phyloP scores from a whole-genome alignment of 2,329 filamentous ascomycete species.

The Phoma sp. region DNA sequence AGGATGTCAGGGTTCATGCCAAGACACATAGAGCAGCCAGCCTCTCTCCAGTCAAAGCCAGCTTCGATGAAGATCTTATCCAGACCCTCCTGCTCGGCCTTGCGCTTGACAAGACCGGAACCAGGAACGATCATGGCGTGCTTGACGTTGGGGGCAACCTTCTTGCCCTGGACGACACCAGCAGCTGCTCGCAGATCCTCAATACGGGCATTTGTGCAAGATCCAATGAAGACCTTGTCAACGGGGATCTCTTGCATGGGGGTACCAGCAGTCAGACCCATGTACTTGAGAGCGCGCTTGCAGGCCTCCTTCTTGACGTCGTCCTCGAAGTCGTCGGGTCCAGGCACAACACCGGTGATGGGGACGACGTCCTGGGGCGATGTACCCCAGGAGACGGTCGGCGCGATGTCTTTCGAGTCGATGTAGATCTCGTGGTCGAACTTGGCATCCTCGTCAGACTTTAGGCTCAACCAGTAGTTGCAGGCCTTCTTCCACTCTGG shows the following conservation, averaged over 20 bases:
- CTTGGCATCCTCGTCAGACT: conserved; percentile 84
- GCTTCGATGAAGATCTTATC: conserved; percentile 91
- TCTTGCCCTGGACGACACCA: conserved; percentile 82
- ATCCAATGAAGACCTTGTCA: conserved; percentile 98
- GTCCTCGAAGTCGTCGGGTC: conserved; percentile 83
- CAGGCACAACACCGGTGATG: conserved; percentile 88
- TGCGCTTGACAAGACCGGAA: conserved; percentile 89
- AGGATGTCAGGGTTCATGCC: conserved; percentile 99
- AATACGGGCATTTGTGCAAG: conserved; percentile 96
- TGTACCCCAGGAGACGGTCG: conserved; percentile 96
- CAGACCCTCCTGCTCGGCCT: conserved; percentile 89
- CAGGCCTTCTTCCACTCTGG: conserved; percentile 88
- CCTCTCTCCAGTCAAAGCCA: conserved; percentile 97
- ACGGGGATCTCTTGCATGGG: conserved; percentile 89
- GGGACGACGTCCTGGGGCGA: conserved; percentile 96
- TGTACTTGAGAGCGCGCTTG: conserved; percentile 87
- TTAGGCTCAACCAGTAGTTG: conserved; percentile 85
- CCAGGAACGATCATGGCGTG: conserved; percentile 96
- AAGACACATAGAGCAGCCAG: conserved; percentile 97
- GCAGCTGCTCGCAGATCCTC: conserved; percentile 92
- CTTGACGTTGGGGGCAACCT: conserved; percentile 86
- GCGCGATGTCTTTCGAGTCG: conserved; percentile 88
- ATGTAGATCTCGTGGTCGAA: conserved; percentile 91
- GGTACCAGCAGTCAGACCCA: conserved; percentile 87
- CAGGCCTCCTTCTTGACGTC: conserved; percentile 81